Conservation (phyloP, 2,329 filamentous ascomycete genomes). For the Epichloe glyceriae region DNA sequence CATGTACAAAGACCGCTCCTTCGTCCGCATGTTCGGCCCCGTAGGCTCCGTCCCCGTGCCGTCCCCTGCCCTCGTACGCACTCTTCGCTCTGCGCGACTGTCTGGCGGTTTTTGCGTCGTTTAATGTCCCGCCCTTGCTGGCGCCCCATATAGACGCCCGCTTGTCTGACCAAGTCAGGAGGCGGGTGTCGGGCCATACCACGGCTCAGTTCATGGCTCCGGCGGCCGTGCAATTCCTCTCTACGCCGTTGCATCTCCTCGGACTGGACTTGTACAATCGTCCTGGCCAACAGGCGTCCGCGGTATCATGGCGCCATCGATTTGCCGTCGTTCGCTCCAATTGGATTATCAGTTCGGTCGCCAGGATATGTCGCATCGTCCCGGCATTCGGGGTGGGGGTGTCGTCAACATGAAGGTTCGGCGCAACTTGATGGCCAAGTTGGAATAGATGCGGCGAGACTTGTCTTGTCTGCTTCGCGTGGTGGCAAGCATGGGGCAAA, state of each 20-base stretch:
- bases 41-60: constrained; percentile 32
- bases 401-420: constrained; percentile 71
- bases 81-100: constrained; percentile 77
- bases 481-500: not conserved
- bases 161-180: constrained; percentile 35
- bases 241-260: constrained; percentile 73
- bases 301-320: constrained; percentile 42
- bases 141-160: constrained; percentile 52
- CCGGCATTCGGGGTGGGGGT: constrained; percentile 83
- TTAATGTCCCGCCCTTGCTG: constrained; percentile 74
- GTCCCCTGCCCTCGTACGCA: constrained; percentile 57
- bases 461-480: not conserved
- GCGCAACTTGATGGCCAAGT: constrained; percentile 48
- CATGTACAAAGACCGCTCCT: constrained; percentile 81
- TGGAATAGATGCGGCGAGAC: constrained; percentile 24
- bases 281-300: constrained; percentile 21
- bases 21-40: constrained; percentile 70
- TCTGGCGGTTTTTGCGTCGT: constrained; percentile 81
- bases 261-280: constrained; percentile 82
- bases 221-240: constrained; percentile 63
- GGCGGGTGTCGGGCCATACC: constrained; percentile 37
- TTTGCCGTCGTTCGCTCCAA: constrained; percentile 55
- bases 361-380: constrained; percentile 72
- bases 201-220: constrained; percentile 71
- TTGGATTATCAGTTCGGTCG: constrained; percentile 60